Evolutionary conservation across 2,329 filamentous ascomycete species (phyloP).

Genomic region (Sporothrix schenckii): DNA sequence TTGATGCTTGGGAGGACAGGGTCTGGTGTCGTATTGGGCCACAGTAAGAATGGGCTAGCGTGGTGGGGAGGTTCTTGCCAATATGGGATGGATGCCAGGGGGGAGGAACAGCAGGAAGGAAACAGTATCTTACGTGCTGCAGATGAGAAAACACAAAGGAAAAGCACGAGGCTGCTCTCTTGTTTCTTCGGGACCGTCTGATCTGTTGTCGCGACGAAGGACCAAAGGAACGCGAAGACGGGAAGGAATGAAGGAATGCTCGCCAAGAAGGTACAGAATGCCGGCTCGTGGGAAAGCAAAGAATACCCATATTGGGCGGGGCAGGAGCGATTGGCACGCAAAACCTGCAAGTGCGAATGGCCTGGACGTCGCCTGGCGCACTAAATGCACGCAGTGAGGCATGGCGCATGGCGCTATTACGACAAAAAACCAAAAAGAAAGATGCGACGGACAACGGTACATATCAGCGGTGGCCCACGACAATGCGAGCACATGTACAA

Average conservation of each 20-base stretch:
- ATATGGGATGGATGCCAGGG: constrained; percentile 22
- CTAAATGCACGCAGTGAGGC: constrained; percentile 17
- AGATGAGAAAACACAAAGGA: background rate
- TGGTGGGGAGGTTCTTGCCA: constrained; percentile 20
- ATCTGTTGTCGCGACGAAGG: background rate
- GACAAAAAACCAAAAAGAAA: background rate
- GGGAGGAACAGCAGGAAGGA: background rate
- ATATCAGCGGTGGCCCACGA: background rate
- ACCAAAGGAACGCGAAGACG: background rate
- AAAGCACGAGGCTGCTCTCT: constrained; percentile 18
- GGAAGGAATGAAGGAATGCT: background rate
- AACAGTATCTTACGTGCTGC: no score
- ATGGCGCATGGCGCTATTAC: constrained; percentile 19
- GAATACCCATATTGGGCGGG: background rate
- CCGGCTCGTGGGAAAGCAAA: constrained; percentile 2
- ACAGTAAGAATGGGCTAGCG: constrained; percentile 19
- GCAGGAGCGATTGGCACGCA: constrained; percentile 19
- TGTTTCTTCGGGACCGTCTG: background rate
- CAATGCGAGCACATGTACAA: no score
- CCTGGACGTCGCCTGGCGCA: background rate
- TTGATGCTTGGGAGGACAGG: constrained; percentile 26
- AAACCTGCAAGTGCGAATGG: constrained; percentile 7
- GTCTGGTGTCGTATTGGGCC: constrained; percentile 29
- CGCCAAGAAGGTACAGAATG: constrained; percentile 21
- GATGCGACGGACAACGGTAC: background rate